Percentiles rank a stretch among this genome's conserved stretches.
Evolutionary conservation across 208 protist species (phyloP).

Genomic region (Angomonas ambiguus): DNA sequence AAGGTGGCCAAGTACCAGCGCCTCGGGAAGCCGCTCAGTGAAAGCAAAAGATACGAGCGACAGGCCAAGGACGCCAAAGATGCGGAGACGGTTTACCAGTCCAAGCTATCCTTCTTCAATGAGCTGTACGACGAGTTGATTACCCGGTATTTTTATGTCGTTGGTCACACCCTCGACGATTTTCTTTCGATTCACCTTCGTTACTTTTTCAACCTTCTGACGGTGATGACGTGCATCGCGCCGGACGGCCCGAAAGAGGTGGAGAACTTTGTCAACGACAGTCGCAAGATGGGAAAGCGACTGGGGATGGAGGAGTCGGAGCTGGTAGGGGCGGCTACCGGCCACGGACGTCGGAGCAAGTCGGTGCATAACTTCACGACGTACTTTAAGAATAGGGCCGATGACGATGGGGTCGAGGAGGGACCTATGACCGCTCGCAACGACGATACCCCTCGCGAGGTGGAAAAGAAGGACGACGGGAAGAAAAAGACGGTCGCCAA

Average conservation of each 20-base stretch:
- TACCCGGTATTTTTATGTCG: slow-evolving; percentile 28
- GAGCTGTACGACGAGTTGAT: slow-evolving; percentile 39
- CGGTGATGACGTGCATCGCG: slow-evolving; percentile 34
- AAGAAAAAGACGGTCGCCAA: neutral
- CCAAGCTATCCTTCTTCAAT: slow-evolving; percentile 29
- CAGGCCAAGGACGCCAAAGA: slow-evolving; percentile 23
- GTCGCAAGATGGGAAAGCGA: neutral
- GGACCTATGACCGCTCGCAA: neutral
- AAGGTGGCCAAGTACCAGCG: slow-evolving; percentile 49
- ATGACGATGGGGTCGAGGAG: neutral
- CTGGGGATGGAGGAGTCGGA: neutral
- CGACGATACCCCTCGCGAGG: neutral
- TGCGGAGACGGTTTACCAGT: slow-evolving; percentile 19
- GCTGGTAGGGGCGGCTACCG: neutral
- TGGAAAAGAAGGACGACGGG: neutral
- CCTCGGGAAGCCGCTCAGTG: slow-evolving; percentile 24
- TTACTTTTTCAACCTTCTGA: slow-evolving; percentile 34
- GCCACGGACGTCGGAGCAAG: neutral
- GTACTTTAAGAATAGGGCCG: neutral
- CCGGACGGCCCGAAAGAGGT: slow-evolving; percentile 28
- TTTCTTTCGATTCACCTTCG: slow-evolving; percentile 40
- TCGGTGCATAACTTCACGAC: slow-evolving; percentile 2
- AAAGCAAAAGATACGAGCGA: slow-evolving; percentile 46
- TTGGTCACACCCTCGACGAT: slow-evolving; percentile 36
- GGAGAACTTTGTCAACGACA: slow-evolving; percentile 20